A percentile compares a stretch with the other conserved stretches of the same genome.
phyloP scores from a whole-genome alignment of 805 yeast genomes.

The Saturnispora mendoncae region DNA sequence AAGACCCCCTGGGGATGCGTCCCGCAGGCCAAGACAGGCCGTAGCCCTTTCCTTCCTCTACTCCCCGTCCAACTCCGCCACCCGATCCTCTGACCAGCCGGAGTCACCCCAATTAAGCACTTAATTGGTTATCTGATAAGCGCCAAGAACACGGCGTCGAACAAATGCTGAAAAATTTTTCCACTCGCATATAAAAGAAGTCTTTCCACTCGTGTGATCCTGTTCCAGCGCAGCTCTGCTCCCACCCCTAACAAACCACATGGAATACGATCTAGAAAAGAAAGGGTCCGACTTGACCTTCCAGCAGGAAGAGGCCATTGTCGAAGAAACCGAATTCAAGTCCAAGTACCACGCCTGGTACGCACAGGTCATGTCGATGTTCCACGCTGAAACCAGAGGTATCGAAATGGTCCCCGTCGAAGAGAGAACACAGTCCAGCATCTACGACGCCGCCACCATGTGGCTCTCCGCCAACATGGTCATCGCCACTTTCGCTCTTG shows the following conservation, averaged over 20 bases:
- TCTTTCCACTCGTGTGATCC: too few relatives aligned
- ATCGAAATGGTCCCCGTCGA: constrained; percentile 74
- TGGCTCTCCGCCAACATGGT: constrained; percentile 90
- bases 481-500: constrained; percentile 72
- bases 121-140: neutral
- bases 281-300: constrained; percentile 18
- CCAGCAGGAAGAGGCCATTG: constrained; percentile 13
- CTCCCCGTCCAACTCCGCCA: too few relatives aligned
- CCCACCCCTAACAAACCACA: constrained; percentile 4
- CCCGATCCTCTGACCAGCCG: too few relatives aligned
- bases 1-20: too few relatives aligned
- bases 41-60: too few relatives aligned
- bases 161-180: neutral
- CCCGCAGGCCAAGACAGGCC: too few relatives aligned
- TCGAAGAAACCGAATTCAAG: constrained; percentile 18
- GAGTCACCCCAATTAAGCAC: neutral
- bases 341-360: constrained; percentile 16
- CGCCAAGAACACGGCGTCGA: neutral
- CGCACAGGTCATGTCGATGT: constrained; percentile 22
- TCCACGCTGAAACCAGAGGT: constrained; percentile 58
- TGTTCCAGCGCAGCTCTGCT: too few relatives aligned
- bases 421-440: constrained; percentile 60
- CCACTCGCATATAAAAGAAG: neutral
- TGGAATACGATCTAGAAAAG: constrained; percentile 21
- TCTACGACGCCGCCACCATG: constrained; percentile 71